Conservation (phyloP, 768 basidiomycete species). For the Trametes villosa region DNA sequence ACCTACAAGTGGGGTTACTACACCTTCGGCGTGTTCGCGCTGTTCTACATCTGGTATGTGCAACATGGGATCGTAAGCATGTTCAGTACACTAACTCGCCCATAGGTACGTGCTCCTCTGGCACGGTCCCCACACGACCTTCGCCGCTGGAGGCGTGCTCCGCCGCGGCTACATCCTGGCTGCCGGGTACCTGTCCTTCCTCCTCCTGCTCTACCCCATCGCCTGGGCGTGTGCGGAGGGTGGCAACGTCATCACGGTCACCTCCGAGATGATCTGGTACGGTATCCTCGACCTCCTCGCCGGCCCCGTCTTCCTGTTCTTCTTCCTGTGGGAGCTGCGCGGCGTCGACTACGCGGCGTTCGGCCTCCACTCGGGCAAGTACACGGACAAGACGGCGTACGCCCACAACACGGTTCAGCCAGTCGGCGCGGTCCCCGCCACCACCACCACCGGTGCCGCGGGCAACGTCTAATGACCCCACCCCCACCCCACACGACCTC, state of each 20-base stretch:
- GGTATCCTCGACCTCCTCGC: conserved; percentile 50
- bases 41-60: conserved; percentile 44
- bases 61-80: background rate
- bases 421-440: conserved; percentile 4
- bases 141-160: conserved; percentile 30
- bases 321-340: conserved; percentile 34
- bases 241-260: conserved; percentile 51
- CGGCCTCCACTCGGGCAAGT: conserved; percentile 34
- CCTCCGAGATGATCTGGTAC: conserved; percentile 59
- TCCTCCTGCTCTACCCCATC: conserved; percentile 63
- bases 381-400: conserved; percentile 22
- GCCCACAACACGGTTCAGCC: background rate
- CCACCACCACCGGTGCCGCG: conserved; percentile 14
- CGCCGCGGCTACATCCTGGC: conserved; percentile 37
- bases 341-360: conserved; percentile 33
- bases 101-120: conserved; percentile 38
- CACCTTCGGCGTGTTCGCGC: conserved; percentile 48
- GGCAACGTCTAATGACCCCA: conserved; percentile 11
- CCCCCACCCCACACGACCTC: background rate
- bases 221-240: conserved; percentile 61
- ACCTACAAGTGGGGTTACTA: conserved; percentile 59
- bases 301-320: conserved; percentile 42
- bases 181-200: conserved; percentile 52
- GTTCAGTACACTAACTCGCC: background rate
- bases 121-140: conserved; percentile 33